A percentile compares a stretch with the other conserved stretches of the same genome.
phyloP scores from a whole-genome alignment of 2,329 filamentous ascomycete genomes.

The Leptographium procerum region DNA sequence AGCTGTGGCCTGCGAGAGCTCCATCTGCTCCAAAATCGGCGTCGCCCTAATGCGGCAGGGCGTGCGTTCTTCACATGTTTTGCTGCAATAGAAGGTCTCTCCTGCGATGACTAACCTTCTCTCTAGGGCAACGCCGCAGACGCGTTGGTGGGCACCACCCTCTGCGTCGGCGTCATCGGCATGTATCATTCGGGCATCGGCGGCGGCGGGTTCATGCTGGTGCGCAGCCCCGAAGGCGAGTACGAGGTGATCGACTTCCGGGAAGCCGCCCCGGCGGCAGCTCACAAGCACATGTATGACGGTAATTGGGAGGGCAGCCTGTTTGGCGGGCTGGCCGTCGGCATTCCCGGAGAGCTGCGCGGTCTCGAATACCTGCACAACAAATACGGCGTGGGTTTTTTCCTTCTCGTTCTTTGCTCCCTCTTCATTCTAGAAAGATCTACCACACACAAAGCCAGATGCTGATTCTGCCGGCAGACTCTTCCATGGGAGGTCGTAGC shows the following conservation, averaged over 20 bases:
- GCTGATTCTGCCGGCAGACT: conserved; percentile 17
- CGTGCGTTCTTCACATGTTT: conserved; percentile 25
- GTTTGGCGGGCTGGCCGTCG: conserved; percentile 59
- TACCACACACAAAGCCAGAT: background rate
- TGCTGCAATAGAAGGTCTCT: too few relatives aligned
- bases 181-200: conserved; percentile 78
- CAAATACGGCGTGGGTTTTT: conserved; percentile 47
- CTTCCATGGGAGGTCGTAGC: conserved; percentile 64
- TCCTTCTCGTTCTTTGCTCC: background rate
- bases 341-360: conserved; percentile 62
- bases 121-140: conserved; percentile 62
- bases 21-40: conserved; percentile 59
- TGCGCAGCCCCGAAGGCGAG: conserved; percentile 58
- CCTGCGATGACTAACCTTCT: background rate
- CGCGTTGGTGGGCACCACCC: conserved; percentile 59
- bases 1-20: conserved; percentile 59
- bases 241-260: conserved; percentile 87
- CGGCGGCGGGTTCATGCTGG: conserved; percentile 82
- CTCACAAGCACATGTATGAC: conserved; percentile 74
- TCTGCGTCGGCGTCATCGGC: conserved; percentile 64
- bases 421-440: background rate
- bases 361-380: conserved; percentile 70
- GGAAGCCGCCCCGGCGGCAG: conserved; percentile 74
- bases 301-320: conserved; percentile 57
- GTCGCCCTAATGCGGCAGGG: conserved; percentile 45